Evolutionary conservation across 2,329 filamentous ascomycete genomes (phyloP).

Genomic region (Amylocarpus encephaloides): DNA sequence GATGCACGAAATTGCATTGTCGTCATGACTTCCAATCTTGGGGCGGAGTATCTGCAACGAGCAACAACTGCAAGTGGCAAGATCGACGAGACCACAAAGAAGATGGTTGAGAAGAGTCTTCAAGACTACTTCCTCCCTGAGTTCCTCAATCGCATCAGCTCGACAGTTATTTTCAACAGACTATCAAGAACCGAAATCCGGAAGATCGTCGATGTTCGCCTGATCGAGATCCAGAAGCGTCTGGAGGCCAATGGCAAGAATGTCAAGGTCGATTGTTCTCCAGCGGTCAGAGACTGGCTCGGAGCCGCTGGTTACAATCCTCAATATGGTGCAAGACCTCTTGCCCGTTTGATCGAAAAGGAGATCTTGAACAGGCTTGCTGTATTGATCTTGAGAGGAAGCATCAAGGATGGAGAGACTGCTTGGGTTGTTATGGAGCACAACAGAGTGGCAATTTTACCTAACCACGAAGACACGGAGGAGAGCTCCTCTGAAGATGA

Average conservation of each 20-base stretch:
- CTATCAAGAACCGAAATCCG: slow-evolving; percentile 85
- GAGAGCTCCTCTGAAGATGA: slow-evolving; percentile 72
- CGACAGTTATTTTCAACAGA: slow-evolving; percentile 96
- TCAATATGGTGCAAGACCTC: slow-evolving; percentile 85
- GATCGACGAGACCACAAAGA: slow-evolving; percentile 78
- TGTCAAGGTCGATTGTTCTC: slow-evolving; percentile 72
- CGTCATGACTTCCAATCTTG: slow-evolving; percentile 97
- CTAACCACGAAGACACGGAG: slow-evolving; percentile 73
- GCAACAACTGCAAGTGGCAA: slow-evolving; percentile 71
- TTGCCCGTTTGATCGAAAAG: slow-evolving; percentile 88
- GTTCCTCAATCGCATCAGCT: slow-evolving; percentile 97
- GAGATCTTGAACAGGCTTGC: slow-evolving; percentile 93
- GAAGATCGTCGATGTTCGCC: slow-evolving; percentile 87
- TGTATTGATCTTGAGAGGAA: slow-evolving; percentile 80
- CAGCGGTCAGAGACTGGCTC: slow-evolving; percentile 88
- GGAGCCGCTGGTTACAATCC: slow-evolving; percentile 89
- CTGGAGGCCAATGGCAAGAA: slow-evolving; percentile 80
- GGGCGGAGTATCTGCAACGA: slow-evolving; percentile 85
- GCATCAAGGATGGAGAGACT: slow-evolving; percentile 76
- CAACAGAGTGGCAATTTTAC: slow-evolving; percentile 71
- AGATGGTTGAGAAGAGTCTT: slow-evolving; percentile 84
- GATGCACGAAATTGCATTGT: slow-evolving; percentile 98
- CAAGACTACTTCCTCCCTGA: slow-evolving; percentile 97
- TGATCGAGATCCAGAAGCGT: slow-evolving; percentile 84
- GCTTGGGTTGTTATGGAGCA: slow-evolving; percentile 74